Conservation (phyloP, 768 basidiomycete genomes). For the Gautieria morchelliformis region DNA sequence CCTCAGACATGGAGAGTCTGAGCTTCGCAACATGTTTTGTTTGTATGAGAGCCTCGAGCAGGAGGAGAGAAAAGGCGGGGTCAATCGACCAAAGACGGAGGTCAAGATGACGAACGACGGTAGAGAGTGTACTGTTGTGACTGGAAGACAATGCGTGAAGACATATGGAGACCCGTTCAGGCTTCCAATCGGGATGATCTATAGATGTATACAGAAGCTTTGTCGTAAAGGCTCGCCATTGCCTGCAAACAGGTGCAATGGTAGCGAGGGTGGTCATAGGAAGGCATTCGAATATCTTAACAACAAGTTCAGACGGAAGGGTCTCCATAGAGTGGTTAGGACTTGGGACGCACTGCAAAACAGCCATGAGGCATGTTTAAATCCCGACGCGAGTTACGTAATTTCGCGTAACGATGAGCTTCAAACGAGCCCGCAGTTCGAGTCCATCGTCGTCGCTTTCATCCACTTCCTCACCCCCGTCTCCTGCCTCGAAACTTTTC, state of each 20-base stretch:
- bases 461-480: slow-evolving; percentile 21
- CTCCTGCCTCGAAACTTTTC: slow-evolving; percentile 25
- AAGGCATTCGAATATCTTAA: slow-evolving; percentile 6
- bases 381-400: neutral
- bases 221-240: neutral
- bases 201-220: slow-evolving; percentile 4
- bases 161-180: slow-evolving; percentile 1
- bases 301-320: neutral
- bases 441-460: slow-evolving; percentile 13
- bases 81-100: slow-evolving; percentile 7
- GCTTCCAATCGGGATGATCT: slow-evolving; percentile 3
- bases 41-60: slow-evolving; percentile 1
- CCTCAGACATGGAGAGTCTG: slow-evolving; percentile 6
- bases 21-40: neutral
- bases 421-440: slow-evolving; percentile 24
- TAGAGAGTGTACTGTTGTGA: neutral
- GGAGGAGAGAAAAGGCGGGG: slow-evolving; percentile 3
- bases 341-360: neutral
- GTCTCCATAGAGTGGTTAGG: neutral
- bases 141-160: neutral
- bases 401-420: slow-evolving; percentile 7
- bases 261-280: neutral
- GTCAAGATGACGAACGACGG: slow-evolving; percentile 1
- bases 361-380: neutral
- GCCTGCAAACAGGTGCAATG: neutral